Base-by-base conservation (phyloP, 352 stramenopile species). In the Pythium rhizo-oryzae region DNA sequence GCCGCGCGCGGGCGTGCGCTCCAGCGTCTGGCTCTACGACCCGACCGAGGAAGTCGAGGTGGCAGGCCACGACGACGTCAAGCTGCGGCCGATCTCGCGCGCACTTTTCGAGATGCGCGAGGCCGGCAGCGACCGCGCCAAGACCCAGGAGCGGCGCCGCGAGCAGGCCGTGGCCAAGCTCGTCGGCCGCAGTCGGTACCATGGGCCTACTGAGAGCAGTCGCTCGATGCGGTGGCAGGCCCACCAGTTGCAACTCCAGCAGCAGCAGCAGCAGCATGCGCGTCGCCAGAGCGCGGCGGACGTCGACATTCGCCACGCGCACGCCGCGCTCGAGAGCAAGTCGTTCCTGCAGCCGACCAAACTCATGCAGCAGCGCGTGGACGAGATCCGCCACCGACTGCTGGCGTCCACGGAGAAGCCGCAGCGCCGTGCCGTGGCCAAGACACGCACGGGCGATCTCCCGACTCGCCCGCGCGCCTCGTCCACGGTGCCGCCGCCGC, bases 101-200 rank as follows among this genome's bases (percentile, higher is more conserved):
- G 85, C 85, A 16, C 85, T 93, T 25, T 93, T 87, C 51, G 83
- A 92, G 55, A 91, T 93, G 51, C 83, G 85, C 19, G 79, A 76
- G 18, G 85, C 85, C 8, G 77, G 82, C 19, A 69, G 78, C 59
- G 81, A 89, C 53, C 89, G 87, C 56, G 77, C 70, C 60, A 90
- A 87, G 65, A 67, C 66, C 0, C 54, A 84, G 41, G 77, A 82
- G 16, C 87, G 84, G 28, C 81, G 81, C 52, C 82, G 83, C 12
- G 83, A 91, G 35, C 77, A 81, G 19, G 62, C 79, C 55, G 72
- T 84, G 58, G 74, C 62, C 54, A 82, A 89, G 65, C 77, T 81
- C 50, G 69, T 91, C 3, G 78, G 70, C n/a, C 82, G 84, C 12
- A 92, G 85, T 77, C 81, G 82, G 35, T 93, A 93, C 71, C 88